Evolutionary conservation across 163 green algal genomes (phyloP).

Genomic region (Scenedesmus sp.): DNA sequence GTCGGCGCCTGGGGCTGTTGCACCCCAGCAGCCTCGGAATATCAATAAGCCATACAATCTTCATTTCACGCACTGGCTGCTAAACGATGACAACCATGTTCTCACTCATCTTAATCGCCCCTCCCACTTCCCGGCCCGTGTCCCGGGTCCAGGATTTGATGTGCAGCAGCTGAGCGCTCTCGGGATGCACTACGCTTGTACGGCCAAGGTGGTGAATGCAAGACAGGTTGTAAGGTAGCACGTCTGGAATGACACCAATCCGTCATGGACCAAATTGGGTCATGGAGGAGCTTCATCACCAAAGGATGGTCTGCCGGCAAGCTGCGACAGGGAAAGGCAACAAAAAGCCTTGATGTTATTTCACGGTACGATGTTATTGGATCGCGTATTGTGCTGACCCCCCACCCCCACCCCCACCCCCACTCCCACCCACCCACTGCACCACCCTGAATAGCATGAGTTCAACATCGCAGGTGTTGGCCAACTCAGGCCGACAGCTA

Average conservation of each 20-base stretch:
- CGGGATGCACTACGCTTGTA: neutral
- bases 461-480: neutral
- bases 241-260: too few relatives aligned
- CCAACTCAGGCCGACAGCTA: neutral
- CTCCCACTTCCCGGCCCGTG: neutral
- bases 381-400: too few relatives aligned
- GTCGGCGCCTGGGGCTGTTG: too few relatives aligned
- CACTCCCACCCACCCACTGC: too few relatives aligned
- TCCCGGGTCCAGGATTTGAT: neutral
- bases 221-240: neutral
- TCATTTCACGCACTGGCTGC: too few relatives aligned
- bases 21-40: too few relatives aligned
- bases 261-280: neutral
- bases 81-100: neutral
- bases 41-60: too few relatives aligned
- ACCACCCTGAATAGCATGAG: neutral
- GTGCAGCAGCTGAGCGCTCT: neutral
- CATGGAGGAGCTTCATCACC: neutral
- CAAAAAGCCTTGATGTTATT: neutral
- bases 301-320: neutral
- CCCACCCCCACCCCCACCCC: too few relatives aligned
- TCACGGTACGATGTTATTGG: too few relatives aligned
- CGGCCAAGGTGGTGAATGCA: neutral
- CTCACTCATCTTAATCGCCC: neutral
- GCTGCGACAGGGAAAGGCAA: neutral